Conservation (phyloP, 352 stramenopile species). For the Phytophthora ohioensis region DNA sequence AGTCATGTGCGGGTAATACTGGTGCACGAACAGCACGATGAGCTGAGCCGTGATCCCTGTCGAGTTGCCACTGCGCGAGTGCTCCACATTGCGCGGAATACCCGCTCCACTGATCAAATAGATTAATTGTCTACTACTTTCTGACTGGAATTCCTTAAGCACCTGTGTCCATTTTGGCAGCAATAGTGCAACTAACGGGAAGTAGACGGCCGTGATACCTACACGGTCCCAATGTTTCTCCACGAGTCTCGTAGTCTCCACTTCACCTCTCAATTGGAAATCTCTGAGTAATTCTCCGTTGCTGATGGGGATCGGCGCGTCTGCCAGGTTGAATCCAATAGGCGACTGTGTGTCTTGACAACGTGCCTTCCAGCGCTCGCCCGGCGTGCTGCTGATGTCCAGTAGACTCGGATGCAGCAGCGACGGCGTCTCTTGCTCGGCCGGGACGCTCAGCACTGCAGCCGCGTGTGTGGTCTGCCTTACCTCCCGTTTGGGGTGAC, state of each 20-base stretch:
- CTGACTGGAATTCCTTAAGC: conserved; percentile 80
- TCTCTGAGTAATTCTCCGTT: conserved; percentile 49
- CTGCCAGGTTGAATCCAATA: conserved; percentile 78
- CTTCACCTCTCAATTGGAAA: conserved; percentile 73
- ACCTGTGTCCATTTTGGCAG: conserved; percentile 94
- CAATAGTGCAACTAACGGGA: conserved; percentile 95
- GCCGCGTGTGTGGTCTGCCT: conserved; percentile 23
- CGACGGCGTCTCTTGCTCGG: conserved; percentile 43
- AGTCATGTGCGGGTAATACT: conserved; percentile 93
- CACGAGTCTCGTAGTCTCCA: conserved; percentile 67
- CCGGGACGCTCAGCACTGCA: conserved; percentile 24
- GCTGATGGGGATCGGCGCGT: conserved; percentile 63
- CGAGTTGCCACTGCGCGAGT: conserved; percentile 94
- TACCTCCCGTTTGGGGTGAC: conserved; percentile 18
- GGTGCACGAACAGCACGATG: conserved; percentile 93
- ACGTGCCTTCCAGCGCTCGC: conserved; percentile 62
- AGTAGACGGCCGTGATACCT: conserved; percentile 92
- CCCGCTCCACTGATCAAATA: conserved; percentile 97
- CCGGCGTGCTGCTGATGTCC: conserved; percentile 42
- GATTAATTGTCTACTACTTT: conserved; percentile 91
- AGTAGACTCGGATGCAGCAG: conserved; percentile 76
- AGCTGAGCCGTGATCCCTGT: conserved; percentile 94
- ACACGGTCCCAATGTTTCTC: conserved; percentile 73
- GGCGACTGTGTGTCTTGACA: conserved; percentile 75
- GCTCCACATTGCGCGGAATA: conserved; percentile 94